A percentile compares a stretch with the other conserved stretches of the same genome.
These are phyloP conservation scores for Naganishia sp. DNA, from an alignment of 1,284 basidiomycete genomes.

Conservation along the genomic window DNA sequence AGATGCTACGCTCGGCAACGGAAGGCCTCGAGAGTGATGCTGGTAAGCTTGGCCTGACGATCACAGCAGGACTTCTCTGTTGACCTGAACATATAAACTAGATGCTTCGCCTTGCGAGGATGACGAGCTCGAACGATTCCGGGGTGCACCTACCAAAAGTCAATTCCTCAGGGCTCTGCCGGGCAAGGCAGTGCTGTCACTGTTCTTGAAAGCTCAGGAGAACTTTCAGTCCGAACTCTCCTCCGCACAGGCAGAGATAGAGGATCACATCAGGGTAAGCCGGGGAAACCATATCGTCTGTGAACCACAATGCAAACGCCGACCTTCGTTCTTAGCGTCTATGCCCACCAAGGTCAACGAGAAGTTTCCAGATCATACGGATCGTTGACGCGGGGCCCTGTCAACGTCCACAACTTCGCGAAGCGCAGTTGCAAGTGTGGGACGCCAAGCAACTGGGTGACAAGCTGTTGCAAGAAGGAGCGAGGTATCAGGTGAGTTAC, in stretches of 20 bases:
- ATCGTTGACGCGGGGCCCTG: conserved; percentile 68
- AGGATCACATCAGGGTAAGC: conserved; percentile 67
- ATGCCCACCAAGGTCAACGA: conserved; percentile 76
- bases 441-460: conserved; percentile 65
- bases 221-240: conserved; percentile 61
- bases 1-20: conserved; percentile 20
- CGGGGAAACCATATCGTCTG: no score
- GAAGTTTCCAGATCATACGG: conserved; percentile 75
- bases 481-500: conserved; percentile 66
- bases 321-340: conserved; percentile 55
- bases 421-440: conserved; percentile 79
- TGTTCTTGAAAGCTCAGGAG: conserved; percentile 62
- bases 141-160: conserved; percentile 48
- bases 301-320: background rate
- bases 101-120: conserved; percentile 36
- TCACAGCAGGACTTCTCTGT: conserved; percentile 29
- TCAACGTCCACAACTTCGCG: conserved; percentile 59
- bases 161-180: conserved; percentile 56
- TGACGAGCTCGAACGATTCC: conserved; percentile 41
- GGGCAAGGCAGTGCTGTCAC: conserved; percentile 62
- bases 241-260: conserved; percentile 62
- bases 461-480: conserved; percentile 65
- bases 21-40: conserved; percentile 4
- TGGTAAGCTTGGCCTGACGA: conserved; percentile 35
- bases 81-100: conserved; percentile 23